Percentiles rank a stretch among this genome's conserved stretches.
Evolutionary conservation across 306 rosid species (phyloP).

Genomic region (Glycine tomentella): DNA sequence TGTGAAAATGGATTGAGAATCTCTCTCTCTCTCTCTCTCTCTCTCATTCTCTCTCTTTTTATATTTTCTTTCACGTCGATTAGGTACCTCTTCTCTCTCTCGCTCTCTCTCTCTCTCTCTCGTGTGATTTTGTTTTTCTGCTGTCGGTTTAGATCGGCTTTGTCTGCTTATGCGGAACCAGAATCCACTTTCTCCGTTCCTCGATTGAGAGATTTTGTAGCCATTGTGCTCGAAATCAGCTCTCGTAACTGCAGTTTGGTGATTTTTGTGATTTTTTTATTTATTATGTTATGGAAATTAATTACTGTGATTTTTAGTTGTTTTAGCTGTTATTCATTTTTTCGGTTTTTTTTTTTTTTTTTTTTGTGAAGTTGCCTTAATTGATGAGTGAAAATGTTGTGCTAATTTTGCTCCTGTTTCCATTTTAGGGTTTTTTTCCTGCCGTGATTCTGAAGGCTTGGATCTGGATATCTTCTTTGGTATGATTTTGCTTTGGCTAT

Average conservation of each 20-base stretch:
- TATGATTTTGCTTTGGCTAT: constrained; percentile 22
- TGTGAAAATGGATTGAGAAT: constrained; percentile 42
- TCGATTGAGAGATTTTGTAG: constrained; percentile 1
- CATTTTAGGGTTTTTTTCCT: constrained; percentile 40
- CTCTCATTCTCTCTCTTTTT: neutral
- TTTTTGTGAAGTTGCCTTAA: neutral
- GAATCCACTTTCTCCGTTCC: neutral
- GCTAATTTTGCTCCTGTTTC: constrained; percentile 25
- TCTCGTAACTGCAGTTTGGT: neutral
- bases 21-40: neutral
- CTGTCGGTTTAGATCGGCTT: constrained; percentile 51
- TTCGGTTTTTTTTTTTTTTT: neutral
- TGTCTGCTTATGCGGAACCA: constrained; percentile 1
- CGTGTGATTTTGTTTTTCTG: constrained; percentile 32
- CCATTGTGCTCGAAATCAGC: constrained; percentile 33
- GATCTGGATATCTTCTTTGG: constrained; percentile 49
- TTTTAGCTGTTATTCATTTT: neutral
- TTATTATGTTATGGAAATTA: neutral
- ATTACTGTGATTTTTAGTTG: neutral
- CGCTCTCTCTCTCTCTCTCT: neutral
- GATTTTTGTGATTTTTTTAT: neutral
- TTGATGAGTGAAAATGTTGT: constrained; percentile 26
- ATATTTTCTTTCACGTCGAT: constrained; percentile 29
- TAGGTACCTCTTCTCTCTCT: constrained; percentile 31
- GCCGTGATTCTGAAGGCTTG: constrained; percentile 35